These are phyloP conservation scores for Spergularia marina DNA, from an alignment of 148 eudicot species.

Conservation along the genomic window DNA sequence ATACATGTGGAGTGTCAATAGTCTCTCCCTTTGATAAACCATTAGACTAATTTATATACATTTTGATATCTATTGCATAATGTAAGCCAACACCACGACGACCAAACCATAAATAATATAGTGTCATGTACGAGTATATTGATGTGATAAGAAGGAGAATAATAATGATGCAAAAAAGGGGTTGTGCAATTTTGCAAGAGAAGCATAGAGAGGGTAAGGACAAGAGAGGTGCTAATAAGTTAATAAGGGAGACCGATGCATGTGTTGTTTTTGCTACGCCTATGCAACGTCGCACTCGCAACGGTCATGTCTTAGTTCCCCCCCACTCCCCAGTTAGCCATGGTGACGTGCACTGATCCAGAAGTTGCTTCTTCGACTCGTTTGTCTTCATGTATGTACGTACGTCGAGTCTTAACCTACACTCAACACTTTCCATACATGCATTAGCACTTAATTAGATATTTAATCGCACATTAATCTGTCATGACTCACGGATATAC, in stretches of 20 bases:
- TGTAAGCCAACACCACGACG: too few relatives aligned
- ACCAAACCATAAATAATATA: not conserved
- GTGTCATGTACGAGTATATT: not conserved
- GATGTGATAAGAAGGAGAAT: constrained; percentile 18
- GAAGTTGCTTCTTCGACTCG: not conserved
- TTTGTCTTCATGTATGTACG: too few relatives aligned
- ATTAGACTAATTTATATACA: too few relatives aligned
- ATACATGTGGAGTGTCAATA: too few relatives aligned
- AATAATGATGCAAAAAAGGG: not conserved
- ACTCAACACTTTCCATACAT: too few relatives aligned
- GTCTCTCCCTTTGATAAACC: too few relatives aligned
- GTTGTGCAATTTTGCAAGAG: not conserved
- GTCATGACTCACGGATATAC: too few relatives aligned
- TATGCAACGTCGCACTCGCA: constrained; percentile 25
- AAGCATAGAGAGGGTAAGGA: constrained; percentile 9
- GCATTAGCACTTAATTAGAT: too few relatives aligned
- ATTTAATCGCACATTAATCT: too few relatives aligned
- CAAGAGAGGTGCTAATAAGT: constrained; percentile 1
- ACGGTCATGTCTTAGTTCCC: constrained; percentile 5
- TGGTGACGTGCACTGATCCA: not conserved
- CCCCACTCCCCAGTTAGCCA: not conserved
- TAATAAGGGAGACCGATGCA: constrained; percentile 24
- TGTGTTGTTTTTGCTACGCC: constrained; percentile 13
- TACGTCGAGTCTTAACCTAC: too few relatives aligned
- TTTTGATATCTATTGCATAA: too few relatives aligned